A percentile compares a stretch with the other conserved stretches of the same genome.
These are phyloP conservation scores for Saccharata proteae DNA, from an alignment of 2,329 filamentous ascomycete species.

Conservation along the genomic window DNA sequence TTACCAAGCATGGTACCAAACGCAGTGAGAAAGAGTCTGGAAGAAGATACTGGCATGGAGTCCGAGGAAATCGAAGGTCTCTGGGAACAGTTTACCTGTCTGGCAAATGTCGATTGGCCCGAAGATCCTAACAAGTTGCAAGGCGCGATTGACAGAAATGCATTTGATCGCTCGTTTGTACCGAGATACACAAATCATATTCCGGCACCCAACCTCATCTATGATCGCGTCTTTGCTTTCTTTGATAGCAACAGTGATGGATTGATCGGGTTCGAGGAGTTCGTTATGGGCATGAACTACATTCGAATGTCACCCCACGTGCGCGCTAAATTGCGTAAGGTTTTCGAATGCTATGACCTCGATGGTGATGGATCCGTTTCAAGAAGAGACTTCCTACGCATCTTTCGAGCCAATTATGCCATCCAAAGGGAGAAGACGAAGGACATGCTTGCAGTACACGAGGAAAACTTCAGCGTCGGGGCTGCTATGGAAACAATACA, in stretches of 20 bases:
- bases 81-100: conserved; percentile 94
- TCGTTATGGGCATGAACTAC: too few species aligned
- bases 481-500: conserved; percentile 27
- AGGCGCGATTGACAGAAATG: conserved; percentile 81
- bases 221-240: conserved; percentile 92
- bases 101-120: conserved; percentile 75
- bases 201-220: conserved; percentile 74
- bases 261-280: conserved; percentile 80
- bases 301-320: too few species aligned
- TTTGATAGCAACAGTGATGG: conserved; percentile 87
- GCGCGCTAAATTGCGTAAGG: conserved; percentile 44
- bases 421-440: conserved; percentile 81
- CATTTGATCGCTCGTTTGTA: conserved; percentile 83
- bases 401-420: conserved; percentile 87
- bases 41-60: conserved; percentile 44
- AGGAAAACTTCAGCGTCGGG: conserved; percentile 60
- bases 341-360: conserved; percentile 85
- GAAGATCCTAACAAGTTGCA: conserved; percentile 66
- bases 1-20: conserved; percentile 56
- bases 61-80: conserved; percentile 80
- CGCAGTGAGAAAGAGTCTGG: conserved; percentile 51
- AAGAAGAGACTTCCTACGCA: conserved; percentile 74
- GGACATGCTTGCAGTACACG: conserved; percentile 65
- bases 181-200: conserved; percentile 71
- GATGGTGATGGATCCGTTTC: conserved; percentile 78